These are phyloP conservation scores for Ophiostoma tasmaniense DNA, from an alignment of 2,329 filamentous ascomycete species.

Conservation along the genomic window DNA sequence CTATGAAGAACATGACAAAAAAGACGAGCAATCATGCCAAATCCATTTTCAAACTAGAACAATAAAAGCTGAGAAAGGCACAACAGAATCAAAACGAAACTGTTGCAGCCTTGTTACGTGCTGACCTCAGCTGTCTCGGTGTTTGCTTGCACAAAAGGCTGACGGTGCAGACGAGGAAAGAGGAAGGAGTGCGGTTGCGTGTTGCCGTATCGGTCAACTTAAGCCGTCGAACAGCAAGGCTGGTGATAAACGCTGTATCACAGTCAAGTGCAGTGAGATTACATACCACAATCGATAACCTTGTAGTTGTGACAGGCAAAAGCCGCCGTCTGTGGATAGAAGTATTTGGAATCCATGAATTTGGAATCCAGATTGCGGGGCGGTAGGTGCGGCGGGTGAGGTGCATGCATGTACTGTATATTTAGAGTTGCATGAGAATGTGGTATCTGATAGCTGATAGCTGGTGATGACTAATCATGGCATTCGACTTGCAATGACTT, in stretches of 20 bases:
- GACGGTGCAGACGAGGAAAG: neutral
- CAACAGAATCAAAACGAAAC: too few species aligned
- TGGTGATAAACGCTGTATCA: neutral
- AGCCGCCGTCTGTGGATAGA: neutral
- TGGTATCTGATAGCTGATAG: neutral
- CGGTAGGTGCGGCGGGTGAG: neutral
- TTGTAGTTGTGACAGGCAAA: neutral
- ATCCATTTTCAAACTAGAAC: neutral
- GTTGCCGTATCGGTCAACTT: neutral
- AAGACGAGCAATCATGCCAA: neutral
- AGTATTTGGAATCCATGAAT: slow-evolving; percentile 13
- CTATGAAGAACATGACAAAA: neutral
- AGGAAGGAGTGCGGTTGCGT: neutral
- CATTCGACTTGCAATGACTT: neutral
- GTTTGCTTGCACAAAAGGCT: neutral
- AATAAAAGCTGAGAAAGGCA: too few species aligned
- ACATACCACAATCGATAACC: too few species aligned
- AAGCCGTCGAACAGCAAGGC: neutral
- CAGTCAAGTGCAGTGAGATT: neutral
- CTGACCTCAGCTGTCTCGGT: neutral
- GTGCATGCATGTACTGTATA: neutral
- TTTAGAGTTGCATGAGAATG: neutral
- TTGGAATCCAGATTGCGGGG: slow-evolving; percentile 11
- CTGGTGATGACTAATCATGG: neutral
- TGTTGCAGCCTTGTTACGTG: neutral